A percentile compares a stretch with the other conserved stretches of the same genome.
Evolutionary conservation across 2,329 filamentous ascomycete genomes (phyloP).

Genomic region (Ascochyta rabiei): DNA sequence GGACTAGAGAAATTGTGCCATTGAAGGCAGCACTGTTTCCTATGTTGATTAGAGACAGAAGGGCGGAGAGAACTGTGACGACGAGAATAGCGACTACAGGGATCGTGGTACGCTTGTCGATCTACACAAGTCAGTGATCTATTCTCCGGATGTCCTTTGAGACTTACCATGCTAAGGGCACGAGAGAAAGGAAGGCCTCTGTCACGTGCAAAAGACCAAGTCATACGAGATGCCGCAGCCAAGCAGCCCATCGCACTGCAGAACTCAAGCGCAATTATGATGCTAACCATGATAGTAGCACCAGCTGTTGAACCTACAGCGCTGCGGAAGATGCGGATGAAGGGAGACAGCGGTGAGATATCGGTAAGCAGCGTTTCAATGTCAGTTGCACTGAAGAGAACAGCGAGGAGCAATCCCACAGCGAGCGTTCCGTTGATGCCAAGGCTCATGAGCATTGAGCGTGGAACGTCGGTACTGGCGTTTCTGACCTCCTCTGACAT

Average conservation of each 20-base stretch:
- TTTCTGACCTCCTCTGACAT: slow-evolving; percentile 50
- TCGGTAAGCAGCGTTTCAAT: slow-evolving; percentile 29
- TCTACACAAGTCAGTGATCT: slow-evolving; percentile 26
- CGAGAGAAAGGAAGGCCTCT: slow-evolving; percentile 49
- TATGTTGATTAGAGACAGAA: slow-evolving; percentile 60
- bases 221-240: slow-evolving; percentile 51
- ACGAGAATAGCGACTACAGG: slow-evolving; percentile 57
- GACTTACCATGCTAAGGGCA: slow-evolving; percentile 38
- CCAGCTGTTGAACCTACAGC: slow-evolving; percentile 44
- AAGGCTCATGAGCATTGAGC: slow-evolving; percentile 52
- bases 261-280: slow-evolving; percentile 50
- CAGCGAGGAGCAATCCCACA: slow-evolving; percentile 50
- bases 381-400: slow-evolving; percentile 49
- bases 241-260: slow-evolving; percentile 50
- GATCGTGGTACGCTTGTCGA: slow-evolving; percentile 45
- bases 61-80: slow-evolving; percentile 51
- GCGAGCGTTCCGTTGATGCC: slow-evolving; percentile 51
- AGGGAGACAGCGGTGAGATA: slow-evolving; percentile 43
- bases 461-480: slow-evolving; percentile 46
- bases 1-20: slow-evolving; percentile 43
- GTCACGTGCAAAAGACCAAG: slow-evolving; percentile 54
- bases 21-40: slow-evolving; percentile 52
- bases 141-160: too few species aligned
- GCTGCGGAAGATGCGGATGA: slow-evolving; percentile 58
- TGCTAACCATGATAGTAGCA: slow-evolving; percentile 56